phyloP scores from a whole-genome alignment of 2,329 filamentous ascomycete genomes.

The Hirsutella thompsonii region DNA sequence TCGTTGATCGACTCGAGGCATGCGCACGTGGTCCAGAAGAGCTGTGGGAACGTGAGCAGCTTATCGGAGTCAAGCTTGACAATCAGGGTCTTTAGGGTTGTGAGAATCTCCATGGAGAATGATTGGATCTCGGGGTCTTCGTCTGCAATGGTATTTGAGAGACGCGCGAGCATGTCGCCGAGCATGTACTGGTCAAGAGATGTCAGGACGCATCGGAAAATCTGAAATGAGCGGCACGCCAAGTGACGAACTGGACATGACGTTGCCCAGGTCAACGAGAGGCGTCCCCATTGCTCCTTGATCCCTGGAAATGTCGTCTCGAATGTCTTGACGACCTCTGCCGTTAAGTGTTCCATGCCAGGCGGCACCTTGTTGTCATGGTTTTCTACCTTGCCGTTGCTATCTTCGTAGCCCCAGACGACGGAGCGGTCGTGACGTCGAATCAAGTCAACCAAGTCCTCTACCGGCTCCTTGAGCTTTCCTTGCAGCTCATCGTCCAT shows the following conservation, averaged over 20 bases:
- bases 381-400: slow-evolving; percentile 63
- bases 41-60: slow-evolving; percentile 78
- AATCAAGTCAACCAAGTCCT: slow-evolving; percentile 78
- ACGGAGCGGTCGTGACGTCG: slow-evolving; percentile 73
- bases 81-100: slow-evolving; percentile 85
- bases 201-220: slow-evolving; percentile 87
- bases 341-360: slow-evolving; percentile 76
- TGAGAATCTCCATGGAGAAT: slow-evolving; percentile 96
- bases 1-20: slow-evolving; percentile 97
- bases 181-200: slow-evolving; percentile 88
- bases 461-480: slow-evolving; percentile 59
- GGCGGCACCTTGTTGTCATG: slow-evolving; percentile 70
- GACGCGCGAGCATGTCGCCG: slow-evolving; percentile 85
- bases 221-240: slow-evolving; percentile 92
- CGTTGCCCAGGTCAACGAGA: slow-evolving; percentile 90
- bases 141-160: slow-evolving; percentile 95
- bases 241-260: slow-evolving; percentile 91
- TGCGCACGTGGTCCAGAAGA: slow-evolving; percentile 97
- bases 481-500: slow-evolving; percentile 57
- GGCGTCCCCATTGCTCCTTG: slow-evolving; percentile 80
- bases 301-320: slow-evolving; percentile 73
- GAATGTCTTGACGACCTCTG: slow-evolving; percentile 75
- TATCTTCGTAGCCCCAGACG: slow-evolving; percentile 91
- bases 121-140: slow-evolving; percentile 90
- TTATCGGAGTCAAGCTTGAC: slow-evolving; percentile 68